Evolutionary conservation across 495 filamentous ascomycete species (phyloP).

Genomic region (Penicillium nucicola): DNA sequence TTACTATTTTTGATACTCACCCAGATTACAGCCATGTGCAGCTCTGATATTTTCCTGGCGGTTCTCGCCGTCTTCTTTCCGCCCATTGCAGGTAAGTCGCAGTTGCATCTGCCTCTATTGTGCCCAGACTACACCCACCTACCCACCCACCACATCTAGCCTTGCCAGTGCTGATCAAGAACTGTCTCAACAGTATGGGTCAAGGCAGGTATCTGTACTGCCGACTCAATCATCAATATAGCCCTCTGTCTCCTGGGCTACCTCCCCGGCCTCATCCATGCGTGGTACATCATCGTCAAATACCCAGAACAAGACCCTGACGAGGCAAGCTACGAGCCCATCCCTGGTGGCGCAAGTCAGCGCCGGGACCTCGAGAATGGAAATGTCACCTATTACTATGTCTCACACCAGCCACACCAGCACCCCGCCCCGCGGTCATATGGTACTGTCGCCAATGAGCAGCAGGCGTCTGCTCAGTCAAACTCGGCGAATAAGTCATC

Average conservation of each 20-base stretch:
- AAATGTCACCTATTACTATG: constrained; percentile 68
- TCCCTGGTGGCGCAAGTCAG: constrained; percentile 51
- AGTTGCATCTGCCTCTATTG: too few relatives aligned
- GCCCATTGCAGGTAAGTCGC: constrained; percentile 75
- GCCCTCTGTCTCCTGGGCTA: constrained; percentile 86
- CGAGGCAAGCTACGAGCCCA: constrained; percentile 59
- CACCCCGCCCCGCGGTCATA: constrained; percentile 38
- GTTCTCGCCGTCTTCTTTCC: constrained; percentile 90
- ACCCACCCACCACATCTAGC: too few relatives aligned
- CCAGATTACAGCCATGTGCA: constrained; percentile 48
- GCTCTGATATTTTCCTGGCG: constrained; percentile 86
- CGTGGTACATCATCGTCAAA: constrained; percentile 97
- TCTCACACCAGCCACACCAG: constrained; percentile 47
- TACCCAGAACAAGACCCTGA: constrained; percentile 67
- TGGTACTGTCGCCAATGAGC: constrained; percentile 30
- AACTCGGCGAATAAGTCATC: constrained; percentile 15
- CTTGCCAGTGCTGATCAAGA: not conserved
- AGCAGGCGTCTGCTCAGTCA: constrained; percentile 21
- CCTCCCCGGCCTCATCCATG: constrained; percentile 86
- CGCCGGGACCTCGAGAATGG: constrained; percentile 43
- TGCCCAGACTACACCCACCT: too few relatives aligned
- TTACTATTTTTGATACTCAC: too few relatives aligned
- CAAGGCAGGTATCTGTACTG: constrained; percentile 88
- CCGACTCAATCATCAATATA: constrained; percentile 93
- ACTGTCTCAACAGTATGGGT: constrained; percentile 71